phyloP scores from a whole-genome alignment of 176 grass and related monocot species.

The Carex parvula region DNA sequence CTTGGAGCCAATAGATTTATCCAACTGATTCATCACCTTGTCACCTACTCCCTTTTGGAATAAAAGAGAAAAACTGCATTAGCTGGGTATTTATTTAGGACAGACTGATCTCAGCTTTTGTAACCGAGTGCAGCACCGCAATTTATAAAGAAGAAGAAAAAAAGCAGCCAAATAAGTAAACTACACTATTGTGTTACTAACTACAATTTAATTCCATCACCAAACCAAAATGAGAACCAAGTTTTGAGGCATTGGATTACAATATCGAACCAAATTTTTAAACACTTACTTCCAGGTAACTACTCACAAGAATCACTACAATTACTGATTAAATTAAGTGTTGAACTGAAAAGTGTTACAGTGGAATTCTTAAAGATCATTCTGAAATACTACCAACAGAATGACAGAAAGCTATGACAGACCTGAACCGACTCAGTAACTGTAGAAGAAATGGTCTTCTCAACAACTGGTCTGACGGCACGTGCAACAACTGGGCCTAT shows the following conservation, averaged over 20 bases:
- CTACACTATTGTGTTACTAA: background rate
- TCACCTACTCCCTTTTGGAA: slow-evolving; percentile 80
- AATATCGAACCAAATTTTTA: background rate
- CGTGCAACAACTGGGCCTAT: slow-evolving; percentile 62
- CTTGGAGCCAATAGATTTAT: slow-evolving; percentile 71
- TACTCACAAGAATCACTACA: background rate
- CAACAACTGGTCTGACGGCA: slow-evolving; percentile 57
- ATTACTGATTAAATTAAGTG: background rate
- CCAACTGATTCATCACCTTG: slow-evolving; percentile 81
- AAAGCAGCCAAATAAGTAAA: background rate
- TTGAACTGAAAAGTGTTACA: background rate
- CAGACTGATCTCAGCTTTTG: background rate
- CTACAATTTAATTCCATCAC: background rate
- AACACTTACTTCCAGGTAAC: background rate
- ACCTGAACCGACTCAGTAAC: slow-evolving; percentile 92
- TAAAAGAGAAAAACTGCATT: background rate
- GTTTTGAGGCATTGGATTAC: background rate
- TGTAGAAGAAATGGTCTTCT: slow-evolving; percentile 68
- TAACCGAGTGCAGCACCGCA: background rate
- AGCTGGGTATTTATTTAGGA: background rate
- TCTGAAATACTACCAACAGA: slow-evolving; percentile 6
- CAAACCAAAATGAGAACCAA: background rate
- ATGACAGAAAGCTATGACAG: slow-evolving; percentile 25
- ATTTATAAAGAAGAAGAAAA: background rate
- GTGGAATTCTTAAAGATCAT: background rate